Base-by-base conservation (phyloP, 2,329 filamentous ascomycete genomes). In the Phymatotrichopsis omnivora region DNA sequence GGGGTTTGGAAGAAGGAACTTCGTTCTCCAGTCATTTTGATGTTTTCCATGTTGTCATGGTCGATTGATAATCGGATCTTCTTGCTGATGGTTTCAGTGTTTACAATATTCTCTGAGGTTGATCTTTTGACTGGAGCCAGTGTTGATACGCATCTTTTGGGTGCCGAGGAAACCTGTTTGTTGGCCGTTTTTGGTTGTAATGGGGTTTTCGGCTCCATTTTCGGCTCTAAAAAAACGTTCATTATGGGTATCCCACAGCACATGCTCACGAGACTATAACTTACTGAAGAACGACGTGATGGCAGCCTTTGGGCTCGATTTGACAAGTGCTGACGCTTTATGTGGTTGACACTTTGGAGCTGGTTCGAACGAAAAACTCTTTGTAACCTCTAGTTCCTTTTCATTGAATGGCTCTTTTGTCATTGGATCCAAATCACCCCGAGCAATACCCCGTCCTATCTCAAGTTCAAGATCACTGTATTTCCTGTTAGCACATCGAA, bases 371-470 rank as follows among this genome's bases (percentile, higher is more conserved):
- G n/a, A 29, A 14, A 8, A 29, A 8, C 14, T 29, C 27, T 29
- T 29, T 8, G 27, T 8, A 29, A 8, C 27, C 8, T n/a, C 38
- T 41, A 11, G 11, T 8, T 14, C 19, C 31, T 17, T n/a, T 12
- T 17, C 17, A 16, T 37, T 24, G 12, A 52, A 49, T 8, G 49
- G 46, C 7, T 41, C 25, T 29, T 95, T 96, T 1, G 86, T 93
- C 55, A 89, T 91, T 2, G 91, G 91, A 61, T 96, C 81, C 34
- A 95, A 64, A 56, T 94, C 82, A 27, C 91, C 91, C 28, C 62
- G 68, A 19, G 91, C 85, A 47, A 98, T 80, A 5, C 76, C 78
- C 39, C 71, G 69, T 6, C 89, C 86, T 47, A 84, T 63, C 37
- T 78, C 69, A 2, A 79, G 25, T n/a, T 56, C 56, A 12, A 58